Evolutionary conservation across 257 asterid species (phyloP), one percentile per base, ranked within the genome.

Genomic region (Handroanthus guayacan): DNA sequence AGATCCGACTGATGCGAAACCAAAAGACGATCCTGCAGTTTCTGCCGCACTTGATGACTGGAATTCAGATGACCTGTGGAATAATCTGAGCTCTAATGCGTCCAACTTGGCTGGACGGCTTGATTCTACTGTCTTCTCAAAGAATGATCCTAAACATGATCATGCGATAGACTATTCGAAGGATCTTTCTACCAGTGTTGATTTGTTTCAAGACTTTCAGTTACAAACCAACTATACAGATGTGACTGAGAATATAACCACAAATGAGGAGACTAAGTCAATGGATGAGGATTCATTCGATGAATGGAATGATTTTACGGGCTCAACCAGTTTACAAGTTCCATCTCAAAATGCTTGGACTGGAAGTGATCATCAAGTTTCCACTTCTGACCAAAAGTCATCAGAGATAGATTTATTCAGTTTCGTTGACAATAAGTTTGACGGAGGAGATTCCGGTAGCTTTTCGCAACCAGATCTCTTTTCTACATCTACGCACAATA

Each of bases 231-330:
- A 55, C 64, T 47, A 76, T 55, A 25, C 72, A 18, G 77, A 78
- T 63, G 81, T 43, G 62, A 80, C 84, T 44, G 74, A 70, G 56
- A 86, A 62, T 68, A 78, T 62, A 69, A 43, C 70, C 20, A 20
- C 18, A 18, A 54, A 43, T 31, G 83, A 81, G 71, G 86, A 86
- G 41, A 79, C 69, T 63, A 34, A 68, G 73, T 60, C 65, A 57
- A 64, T 52, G 73, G 87, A 87, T 51, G 88, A 77, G 25, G 85
- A 84, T 56, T 66, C 82, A 13, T 80, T 82, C 78, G 89, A 79
- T 55, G 94, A 84, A 4, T 91, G 98, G 98, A 74, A 89, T 86
- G 90, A 87, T 77, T 89, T 93, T 81, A 81, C 91, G 3, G 83
- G 87, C 85, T 84, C 91, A 45, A 70, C 84, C 65, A 78, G 78